These are phyloP conservation scores for Escovopsis sp. DNA, from an alignment of 2,329 filamentous ascomycete species.

Conservation along the genomic window DNA sequence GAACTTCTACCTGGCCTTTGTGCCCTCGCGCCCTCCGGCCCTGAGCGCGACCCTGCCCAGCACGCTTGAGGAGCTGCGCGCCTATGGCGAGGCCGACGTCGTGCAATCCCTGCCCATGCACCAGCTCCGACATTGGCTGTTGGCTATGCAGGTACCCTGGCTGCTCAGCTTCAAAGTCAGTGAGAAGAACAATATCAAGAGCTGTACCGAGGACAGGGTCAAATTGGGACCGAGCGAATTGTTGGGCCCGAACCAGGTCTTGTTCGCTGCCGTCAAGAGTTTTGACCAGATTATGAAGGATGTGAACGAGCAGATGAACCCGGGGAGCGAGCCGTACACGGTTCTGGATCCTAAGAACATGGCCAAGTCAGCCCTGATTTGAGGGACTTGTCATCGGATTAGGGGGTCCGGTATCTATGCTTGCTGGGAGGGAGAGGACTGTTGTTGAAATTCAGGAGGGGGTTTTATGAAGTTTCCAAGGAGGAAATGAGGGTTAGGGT, in stretches of 20 bases:
- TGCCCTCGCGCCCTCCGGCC: constrained; percentile 27
- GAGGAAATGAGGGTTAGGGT: too few relatives aligned
- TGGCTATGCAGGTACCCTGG: constrained; percentile 29
- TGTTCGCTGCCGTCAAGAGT: too few relatives aligned
- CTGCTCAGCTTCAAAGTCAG: constrained; percentile 29
- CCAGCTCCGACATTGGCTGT: constrained; percentile 27
- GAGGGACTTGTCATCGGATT: constrained; percentile 1
- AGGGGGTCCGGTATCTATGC: too few relatives aligned
- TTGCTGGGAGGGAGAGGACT: too few relatives aligned
- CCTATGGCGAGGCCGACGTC: constrained; percentile 16
- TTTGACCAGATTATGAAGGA: background rate
- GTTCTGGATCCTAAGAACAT: constrained; percentile 23
- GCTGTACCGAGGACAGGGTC: too few relatives aligned
- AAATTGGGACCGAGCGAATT: too few relatives aligned
- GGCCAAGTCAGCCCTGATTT: constrained; percentile 19
- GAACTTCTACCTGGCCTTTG: constrained; percentile 34
- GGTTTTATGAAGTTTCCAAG: too few relatives aligned
- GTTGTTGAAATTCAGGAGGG: too few relatives aligned
- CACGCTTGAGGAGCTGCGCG: constrained; percentile 15
- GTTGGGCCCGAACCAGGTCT: too few relatives aligned
- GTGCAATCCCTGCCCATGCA: constrained; percentile 27
- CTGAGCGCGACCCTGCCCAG: constrained; percentile 21
- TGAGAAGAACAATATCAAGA: constrained; percentile 21
- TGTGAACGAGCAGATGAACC: constrained; percentile 13
- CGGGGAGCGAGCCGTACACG: constrained; percentile 20